Base-by-base conservation (phyloP, 2,329 filamentous ascomycete species). In the Tothia fuscella region DNA sequence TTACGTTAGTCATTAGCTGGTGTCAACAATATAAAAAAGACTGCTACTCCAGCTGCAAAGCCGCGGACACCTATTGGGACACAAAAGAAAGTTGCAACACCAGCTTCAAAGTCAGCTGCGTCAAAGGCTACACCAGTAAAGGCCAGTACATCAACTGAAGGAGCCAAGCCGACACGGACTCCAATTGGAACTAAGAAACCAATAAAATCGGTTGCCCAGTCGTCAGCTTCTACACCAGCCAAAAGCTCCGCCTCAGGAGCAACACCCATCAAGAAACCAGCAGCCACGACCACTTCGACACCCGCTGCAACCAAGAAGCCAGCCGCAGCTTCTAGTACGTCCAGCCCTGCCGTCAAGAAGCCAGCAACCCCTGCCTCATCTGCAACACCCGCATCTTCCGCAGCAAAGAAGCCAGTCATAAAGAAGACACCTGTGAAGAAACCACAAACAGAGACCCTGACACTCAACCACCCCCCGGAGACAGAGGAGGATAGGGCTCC, bases 401-500 rank as follows among this genome's bases (percentile, higher is more conserved):
- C 25, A 42, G 51, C 17, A 14, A 29, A 29, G 26, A 29, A 29
- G 26, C 47, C 49, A 1, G 50, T 56, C 3, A 43, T 51, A 31
- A 57, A 56, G 41, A 56, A 51, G 34, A 46, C 51, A 12, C 46
- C 50, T 9, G 44, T 33, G 17, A 56, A 53, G 38, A 32, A 42
- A 26, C 36, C 39, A 12, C 49, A 47, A 33, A 28, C 42, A 24
- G 22, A 42, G 20, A 42, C 35, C 14, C 31, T 24, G 32, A 14
- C 38, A 13, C 20, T 28, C 52, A 54, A 36, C 45, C 44, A 51
- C 36, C 46, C 50, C 29, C 51, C 37, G n/a, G 16, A 40, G 13
- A 28, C 43, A 17, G 12, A 14, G 25, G 28, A 33, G n/a, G 17
- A 17, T 25, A 5, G 24, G 28, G 7, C 16, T n/a, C n/a, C n/a